Percentiles rank a stretch among this genome's conserved stretches.
phyloP scores from a whole-genome alignment of 257 asterid genomes.

The Fraxinus excelsior region DNA sequence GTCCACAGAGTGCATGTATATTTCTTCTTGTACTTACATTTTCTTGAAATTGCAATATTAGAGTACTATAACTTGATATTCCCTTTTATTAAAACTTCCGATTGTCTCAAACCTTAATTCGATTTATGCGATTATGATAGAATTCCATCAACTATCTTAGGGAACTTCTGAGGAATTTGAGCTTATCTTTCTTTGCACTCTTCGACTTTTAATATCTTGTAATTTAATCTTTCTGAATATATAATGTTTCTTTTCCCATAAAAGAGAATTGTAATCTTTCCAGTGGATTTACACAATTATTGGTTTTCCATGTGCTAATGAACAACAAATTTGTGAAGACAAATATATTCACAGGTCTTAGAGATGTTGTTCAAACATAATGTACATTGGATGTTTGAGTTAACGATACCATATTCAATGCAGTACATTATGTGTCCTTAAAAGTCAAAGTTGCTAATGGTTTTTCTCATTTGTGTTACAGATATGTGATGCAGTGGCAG shows the following conservation, averaged over 20 bases:
- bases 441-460: conserved; percentile 1
- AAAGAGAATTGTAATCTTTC: not conserved
- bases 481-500: conserved; percentile 99
- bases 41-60: not conserved
- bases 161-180: conserved; percentile 2
- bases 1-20: not conserved
- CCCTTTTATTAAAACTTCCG: not conserved
- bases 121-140: not conserved
- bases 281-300: not conserved
- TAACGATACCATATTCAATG: not conserved
- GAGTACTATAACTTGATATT: not conserved
- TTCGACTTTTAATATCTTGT: not conserved
- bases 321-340: not conserved
- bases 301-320: not conserved
- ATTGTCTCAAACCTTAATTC: not conserved
- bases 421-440: not conserved
- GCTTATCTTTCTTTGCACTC: conserved; percentile 4
- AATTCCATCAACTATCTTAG: not conserved
- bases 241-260: not conserved
- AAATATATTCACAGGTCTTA: not conserved
- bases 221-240: not conserved
- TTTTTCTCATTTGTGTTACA: conserved; percentile 35
- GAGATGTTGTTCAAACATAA: conserved; percentile 10
- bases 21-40: not conserved
- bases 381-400: not conserved